Evolutionary conservation across 1,284 basidiomycete genomes (phyloP), one percentile per base, ranked within the genome.

Genomic region (Xerocomus nothofagi): DNA sequence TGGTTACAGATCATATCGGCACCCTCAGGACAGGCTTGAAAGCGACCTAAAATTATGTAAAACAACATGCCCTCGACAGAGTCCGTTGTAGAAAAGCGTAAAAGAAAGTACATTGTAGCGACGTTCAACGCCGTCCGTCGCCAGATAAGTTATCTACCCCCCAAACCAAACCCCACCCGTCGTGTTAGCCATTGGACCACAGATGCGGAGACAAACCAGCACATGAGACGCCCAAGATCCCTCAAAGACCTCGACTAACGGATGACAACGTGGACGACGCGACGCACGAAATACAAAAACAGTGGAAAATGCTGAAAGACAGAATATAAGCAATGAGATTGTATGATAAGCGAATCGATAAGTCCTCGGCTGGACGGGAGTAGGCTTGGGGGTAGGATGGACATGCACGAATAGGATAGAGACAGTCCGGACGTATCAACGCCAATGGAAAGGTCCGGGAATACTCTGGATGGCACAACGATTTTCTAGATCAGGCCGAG

Each of bases 311-410:
- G 56, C 61, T 47, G 34, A 55, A 50, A 32, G 40, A 29, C 49
- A 49, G 47, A 48, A 51, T 56, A 47, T 55, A 57, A 66, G 67
- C 63, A 70, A 51, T 51, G 59, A 29, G 50, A 57, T 54, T 52
- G 55, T 65, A 70, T 40, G 61, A 52, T 66, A 66, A 57, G 45
- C 52, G 52, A 38, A 46, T 50, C 52, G 50, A 50, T 47, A 63
- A 61, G 64, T 65, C 62, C 60, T 53, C 42, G 47, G 42, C 45
- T 37, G 50, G 52, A 49, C 44, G 48, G 49, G 48, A 52, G 44
- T 63, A 61, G 51, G 54, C 26, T 62, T 64, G 47, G 41, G n/a
- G 33, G 50, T 51, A 62, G 57, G 27, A 50, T 61, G 61, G 37
- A 43, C 49, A 60, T 64, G 63, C 40, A 44, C 38, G 44, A 52